Evolutionary conservation across 148 eudicot genomes (phyloP), one percentile per base, ranked within the genome.

Genomic region (Dysphania ambrosioides): DNA sequence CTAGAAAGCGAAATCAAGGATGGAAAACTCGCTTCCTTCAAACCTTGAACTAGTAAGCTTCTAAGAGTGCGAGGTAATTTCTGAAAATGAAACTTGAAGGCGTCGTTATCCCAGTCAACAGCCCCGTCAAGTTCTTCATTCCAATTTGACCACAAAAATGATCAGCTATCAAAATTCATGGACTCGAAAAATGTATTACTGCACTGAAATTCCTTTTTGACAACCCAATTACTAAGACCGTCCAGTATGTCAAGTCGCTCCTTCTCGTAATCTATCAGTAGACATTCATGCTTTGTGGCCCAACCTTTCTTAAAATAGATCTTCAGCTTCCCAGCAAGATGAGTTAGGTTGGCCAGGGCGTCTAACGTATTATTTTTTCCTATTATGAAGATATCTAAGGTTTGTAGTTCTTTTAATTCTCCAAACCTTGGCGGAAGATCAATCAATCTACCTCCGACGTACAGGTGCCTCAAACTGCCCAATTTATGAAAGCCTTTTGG

Each of bases 21-120:
- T 4, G 70, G 75, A 6, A 77, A 32, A 8, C 18, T 74, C 29
- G 4, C 44, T 21, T 70, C 77, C 24, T 30, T 74, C 70, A 69
- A 73, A 16, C 5, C 6, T 6, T 27, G 19, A 73, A 73, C 19
- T 5, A 0, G 29, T 38, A 64, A 29, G 57, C 63, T 6, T 19
- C 5, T 71, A 8, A 75, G 49, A 32, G 30, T 65, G 7, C 12
- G 15, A 18, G 71, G 70, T 6, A 51, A 35, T 2, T n/a, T 13
- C 58, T 26, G 18, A 3, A 53, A 38, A 36, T 49, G n/a, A n/a
- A n/a, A n/a, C n/a, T n/a, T n/a, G n/a, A n/a, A n/a, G n/a, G n/a
- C n/a, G n/a, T 9, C 15, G 18, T 23, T 31, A 2, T 10, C 34
- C 23, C n/a, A 51, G 11, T 31, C 42, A 2, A 10, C 34, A 35